Conservation (phyloP, 331 rosid species). For the Quercus phellos region DNA sequence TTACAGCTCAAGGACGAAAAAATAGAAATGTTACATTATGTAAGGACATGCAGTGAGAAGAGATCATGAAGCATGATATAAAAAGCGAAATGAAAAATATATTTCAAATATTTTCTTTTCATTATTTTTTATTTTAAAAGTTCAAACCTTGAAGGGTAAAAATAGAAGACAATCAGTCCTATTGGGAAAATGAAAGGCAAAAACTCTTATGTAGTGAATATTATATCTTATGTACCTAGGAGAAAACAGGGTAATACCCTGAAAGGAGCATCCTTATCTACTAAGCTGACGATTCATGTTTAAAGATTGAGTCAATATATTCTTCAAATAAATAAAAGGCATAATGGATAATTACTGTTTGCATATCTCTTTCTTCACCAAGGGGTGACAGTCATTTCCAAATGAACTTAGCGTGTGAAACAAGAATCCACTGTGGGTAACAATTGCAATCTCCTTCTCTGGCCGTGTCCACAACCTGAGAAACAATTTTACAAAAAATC, state of each 20-base stretch:
- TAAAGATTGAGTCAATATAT: background rate
- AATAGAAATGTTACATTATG: too few relatives aligned
- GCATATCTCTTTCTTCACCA: constrained; percentile 61
- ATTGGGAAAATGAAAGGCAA: background rate
- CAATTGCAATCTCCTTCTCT: constrained; percentile 86
- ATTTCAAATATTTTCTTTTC: background rate
- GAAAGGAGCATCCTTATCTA: background rate
- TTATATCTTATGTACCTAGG: background rate
- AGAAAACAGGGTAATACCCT: background rate
- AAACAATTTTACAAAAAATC: background rate
- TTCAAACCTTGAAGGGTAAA: background rate
- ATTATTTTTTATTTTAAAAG: background rate
- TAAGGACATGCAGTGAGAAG: background rate
- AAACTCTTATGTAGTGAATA: background rate
- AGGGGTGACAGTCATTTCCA: constrained; percentile 84
- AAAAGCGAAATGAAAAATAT: background rate
- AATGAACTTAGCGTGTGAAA: constrained; percentile 57
- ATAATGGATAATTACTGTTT: constrained; percentile 45
- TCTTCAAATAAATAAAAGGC: background rate
- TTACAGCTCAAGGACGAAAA: too few relatives aligned
- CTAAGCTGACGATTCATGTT: background rate
- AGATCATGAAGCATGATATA: background rate
- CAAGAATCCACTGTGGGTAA: constrained; percentile 72
- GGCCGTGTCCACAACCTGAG: constrained; percentile 81
- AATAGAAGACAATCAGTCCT: background rate